Conservation (phyloP, 2,329 filamentous ascomycete species). For the Zasmidium cellare region DNA sequence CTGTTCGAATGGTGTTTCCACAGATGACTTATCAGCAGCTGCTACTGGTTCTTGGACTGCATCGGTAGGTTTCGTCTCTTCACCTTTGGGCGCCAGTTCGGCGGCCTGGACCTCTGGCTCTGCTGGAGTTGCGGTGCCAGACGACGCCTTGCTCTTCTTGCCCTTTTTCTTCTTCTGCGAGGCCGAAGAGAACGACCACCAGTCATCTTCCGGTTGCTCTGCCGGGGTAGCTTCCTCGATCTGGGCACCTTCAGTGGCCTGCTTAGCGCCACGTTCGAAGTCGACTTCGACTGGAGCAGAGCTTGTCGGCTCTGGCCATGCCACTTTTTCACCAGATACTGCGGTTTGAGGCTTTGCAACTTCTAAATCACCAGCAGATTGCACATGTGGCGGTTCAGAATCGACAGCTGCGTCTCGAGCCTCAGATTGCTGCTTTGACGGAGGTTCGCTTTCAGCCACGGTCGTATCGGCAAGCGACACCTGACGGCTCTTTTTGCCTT, state of each 20-base stretch:
- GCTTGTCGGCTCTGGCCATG: background rate
- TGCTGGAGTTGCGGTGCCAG: background rate
- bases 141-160: conserved; percentile 17
- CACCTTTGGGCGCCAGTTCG: background rate
- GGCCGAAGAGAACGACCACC: conserved; percentile 6
- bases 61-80: background rate
- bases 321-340: background rate
- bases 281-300: background rate
- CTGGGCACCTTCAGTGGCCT: background rate
- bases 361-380: background rate
- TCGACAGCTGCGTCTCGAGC: background rate
- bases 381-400: background rate
- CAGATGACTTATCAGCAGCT: background rate
- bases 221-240: conserved; percentile 14
- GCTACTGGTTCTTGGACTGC: background rate
- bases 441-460: background rate
- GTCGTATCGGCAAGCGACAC: background rate
- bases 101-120: background rate
- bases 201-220: conserved; percentile 9
- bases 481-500: conserved; percentile 24
- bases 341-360: background rate
- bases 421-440: background rate
- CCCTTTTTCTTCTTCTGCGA: conserved; percentile 34
- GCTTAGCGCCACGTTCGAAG: background rate
- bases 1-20: background rate